These are phyloP conservation scores for Trichoderma sp. DNA, from an alignment of 2,329 filamentous ascomycete species.

Conservation along the genomic window DNA sequence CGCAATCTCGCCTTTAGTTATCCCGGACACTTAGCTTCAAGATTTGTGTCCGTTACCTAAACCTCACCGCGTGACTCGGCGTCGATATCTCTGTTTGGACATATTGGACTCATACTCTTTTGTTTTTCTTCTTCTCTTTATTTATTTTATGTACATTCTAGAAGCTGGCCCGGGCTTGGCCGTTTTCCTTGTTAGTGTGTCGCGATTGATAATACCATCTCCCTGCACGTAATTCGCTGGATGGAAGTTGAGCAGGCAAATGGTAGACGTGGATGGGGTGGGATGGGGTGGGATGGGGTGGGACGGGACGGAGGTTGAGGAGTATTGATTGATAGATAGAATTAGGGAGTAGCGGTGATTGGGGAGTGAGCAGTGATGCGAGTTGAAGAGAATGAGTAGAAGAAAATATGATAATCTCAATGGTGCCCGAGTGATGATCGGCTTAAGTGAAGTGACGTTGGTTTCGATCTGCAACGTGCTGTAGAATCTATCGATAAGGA, in stretches of 20 bases:
- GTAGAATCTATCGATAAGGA: background rate
- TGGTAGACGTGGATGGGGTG: background rate
- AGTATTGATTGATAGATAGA: background rate
- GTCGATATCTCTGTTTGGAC: conserved; percentile 35
- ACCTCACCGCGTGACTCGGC: conserved; percentile 30
- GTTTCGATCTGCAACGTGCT: background rate
- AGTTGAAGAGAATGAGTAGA: conserved; percentile 3
- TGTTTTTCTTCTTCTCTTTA: conserved; percentile 29
- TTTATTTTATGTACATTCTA: conserved; percentile 39
- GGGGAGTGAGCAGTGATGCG: background rate
- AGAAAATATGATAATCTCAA: conserved; percentile 4
- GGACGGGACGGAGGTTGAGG: background rate
- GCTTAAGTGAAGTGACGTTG: background rate
- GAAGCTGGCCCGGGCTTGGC: conserved; percentile 36
- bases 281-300: background rate
- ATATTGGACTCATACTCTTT: conserved; percentile 36
- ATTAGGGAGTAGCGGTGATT: background rate
- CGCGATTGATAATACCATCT: conserved; percentile 34
- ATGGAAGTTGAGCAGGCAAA: conserved; percentile 15
- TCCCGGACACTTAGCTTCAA: background rate
- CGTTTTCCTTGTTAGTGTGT: conserved; percentile 27
- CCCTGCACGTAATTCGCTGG: conserved; percentile 34
- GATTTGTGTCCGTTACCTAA: conserved; percentile 14
- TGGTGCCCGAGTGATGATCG: background rate
- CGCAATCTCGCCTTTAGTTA: conserved; percentile 12